phyloP scores from a whole-genome alignment of 1,284 basidiomycete species.

The Ceraceosorus guamensis region DNA sequence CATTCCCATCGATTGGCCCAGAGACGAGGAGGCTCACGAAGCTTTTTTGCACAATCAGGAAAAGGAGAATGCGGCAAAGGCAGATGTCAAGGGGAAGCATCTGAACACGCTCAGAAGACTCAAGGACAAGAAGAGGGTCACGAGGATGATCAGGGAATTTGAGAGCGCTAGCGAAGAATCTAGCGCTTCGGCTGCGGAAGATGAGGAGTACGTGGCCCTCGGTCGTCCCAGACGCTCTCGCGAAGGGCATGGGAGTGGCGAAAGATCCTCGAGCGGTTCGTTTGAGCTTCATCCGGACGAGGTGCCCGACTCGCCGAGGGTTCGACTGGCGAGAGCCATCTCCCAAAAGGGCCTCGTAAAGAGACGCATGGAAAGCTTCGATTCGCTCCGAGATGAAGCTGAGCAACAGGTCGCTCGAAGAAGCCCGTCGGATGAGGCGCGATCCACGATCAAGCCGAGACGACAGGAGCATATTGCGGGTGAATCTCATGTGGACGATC shows the following conservation, averaged over 20 bases:
- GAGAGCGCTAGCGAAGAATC: conserved; percentile 16
- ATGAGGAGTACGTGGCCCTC: conserved; percentile 15
- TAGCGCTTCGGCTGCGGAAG: conserved; percentile 5
- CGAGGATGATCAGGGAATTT: conserved; percentile 33
- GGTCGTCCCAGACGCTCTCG: background rate
- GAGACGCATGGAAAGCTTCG: conserved; percentile 23
- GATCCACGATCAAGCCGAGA: too few relatives aligned
- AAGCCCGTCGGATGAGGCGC: background rate
- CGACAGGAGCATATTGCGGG: too few relatives aligned
- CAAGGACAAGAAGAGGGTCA: conserved; percentile 30
- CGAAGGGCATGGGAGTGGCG: too few relatives aligned
- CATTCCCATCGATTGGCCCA: conserved; percentile 24
- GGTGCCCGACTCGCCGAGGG: too few relatives aligned
- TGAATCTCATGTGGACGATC: conserved; percentile 13
- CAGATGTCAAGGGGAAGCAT: background rate
- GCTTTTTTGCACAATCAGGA: conserved; percentile 11
- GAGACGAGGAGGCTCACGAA: conserved; percentile 7
- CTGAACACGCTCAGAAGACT: conserved; percentile 34
- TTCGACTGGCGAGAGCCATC: too few relatives aligned
- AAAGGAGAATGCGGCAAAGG: background rate
- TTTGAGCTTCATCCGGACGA: too few relatives aligned
- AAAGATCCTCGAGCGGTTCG: too few relatives aligned
- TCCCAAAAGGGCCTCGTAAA: too few relatives aligned
- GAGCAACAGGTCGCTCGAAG: conserved; percentile 8
- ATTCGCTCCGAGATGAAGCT: conserved; percentile 11